These are phyloP conservation scores for Neophaeococcomyces aloes DNA, from an alignment of 2,329 filamentous ascomycete genomes.

Conservation along the genomic window DNA sequence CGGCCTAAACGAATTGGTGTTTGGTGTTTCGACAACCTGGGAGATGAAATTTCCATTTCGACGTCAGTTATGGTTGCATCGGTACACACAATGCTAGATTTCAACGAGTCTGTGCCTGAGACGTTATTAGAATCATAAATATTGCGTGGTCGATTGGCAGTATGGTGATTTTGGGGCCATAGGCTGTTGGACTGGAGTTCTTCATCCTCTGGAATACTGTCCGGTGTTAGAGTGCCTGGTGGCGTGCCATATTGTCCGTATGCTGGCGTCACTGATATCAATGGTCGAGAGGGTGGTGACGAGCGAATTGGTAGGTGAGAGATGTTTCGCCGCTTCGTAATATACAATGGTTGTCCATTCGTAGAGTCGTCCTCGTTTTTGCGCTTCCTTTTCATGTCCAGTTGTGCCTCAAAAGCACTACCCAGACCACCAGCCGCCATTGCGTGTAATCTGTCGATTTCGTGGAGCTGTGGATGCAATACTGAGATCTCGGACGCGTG, in stretches of 20 bases:
- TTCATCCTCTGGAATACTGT: constrained; percentile 19
- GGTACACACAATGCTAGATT: constrained; percentile 1
- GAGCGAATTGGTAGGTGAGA: constrained; percentile 14
- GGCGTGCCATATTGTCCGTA: constrained; percentile 14
- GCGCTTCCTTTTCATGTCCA: constrained; percentile 6
- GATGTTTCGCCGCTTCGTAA: constrained; percentile 1
- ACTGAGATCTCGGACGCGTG: background rate
- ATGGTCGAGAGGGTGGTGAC: constrained; percentile 12
- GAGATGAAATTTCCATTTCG: constrained; percentile 11
- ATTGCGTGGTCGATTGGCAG: background rate
- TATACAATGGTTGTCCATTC: background rate
- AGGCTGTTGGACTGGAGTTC: constrained; percentile 6
- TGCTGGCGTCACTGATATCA: constrained; percentile 11
- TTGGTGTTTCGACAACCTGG: constrained; percentile 1
- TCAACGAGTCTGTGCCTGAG: constrained; percentile 5
- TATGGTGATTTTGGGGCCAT: background rate
- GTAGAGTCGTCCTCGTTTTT: constrained; percentile 1
- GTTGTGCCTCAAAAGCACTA: background rate
- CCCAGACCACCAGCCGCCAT: constrained; percentile 6
- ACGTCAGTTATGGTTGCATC: constrained; percentile 5
- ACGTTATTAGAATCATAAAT: background rate
- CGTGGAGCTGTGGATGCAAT: background rate
- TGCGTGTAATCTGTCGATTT: background rate
- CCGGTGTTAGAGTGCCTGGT: constrained; percentile 19
- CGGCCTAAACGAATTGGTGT: constrained; percentile 12